phyloP scores from a whole-genome alignment of 768 basidiomycete species.

The Lactifluus echinatus region DNA sequence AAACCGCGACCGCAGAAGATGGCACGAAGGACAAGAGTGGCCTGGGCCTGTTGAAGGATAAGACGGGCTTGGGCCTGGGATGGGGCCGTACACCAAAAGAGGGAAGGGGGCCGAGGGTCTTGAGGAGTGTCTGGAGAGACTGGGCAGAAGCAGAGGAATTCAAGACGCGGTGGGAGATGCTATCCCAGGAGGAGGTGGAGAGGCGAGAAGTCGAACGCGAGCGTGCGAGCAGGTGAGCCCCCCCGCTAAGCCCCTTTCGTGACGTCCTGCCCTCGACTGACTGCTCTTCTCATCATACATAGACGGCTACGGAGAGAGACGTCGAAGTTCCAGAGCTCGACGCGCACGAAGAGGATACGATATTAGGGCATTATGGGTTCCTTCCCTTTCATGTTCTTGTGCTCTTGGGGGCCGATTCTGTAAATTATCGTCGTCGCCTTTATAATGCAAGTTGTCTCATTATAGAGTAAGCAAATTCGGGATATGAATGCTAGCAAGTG shows the following conservation, averaged over 20 bases:
- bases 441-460: neutral
- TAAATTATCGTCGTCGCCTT: neutral
- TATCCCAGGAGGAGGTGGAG: conserved; percentile 89
- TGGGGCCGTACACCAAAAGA: conserved; percentile 73
- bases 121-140: conserved; percentile 90
- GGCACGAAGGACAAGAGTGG: conserved; percentile 40
- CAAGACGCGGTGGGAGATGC: conserved; percentile 75
- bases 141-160: conserved; percentile 92
- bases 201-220: conserved; percentile 82
- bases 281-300: neutral
- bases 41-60: conserved; percentile 60
- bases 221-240: conserved; percentile 62
- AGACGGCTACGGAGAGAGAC: conserved; percentile 59
- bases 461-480: no score
- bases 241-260: neutral
- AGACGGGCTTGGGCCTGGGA: conserved; percentile 70
- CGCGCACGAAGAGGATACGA: conserved; percentile 22
- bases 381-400: neutral
- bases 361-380: neutral
- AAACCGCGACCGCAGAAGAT: conserved; percentile 24
- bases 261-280: neutral
- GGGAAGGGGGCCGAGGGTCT: conserved; percentile 68
- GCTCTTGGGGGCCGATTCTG: neutral
- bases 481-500: no score
- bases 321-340: conserved; percentile 49